Evolutionary conservation across 2,329 filamentous ascomycete genomes (phyloP).

Genomic region (Colletotrichum theobromicola): DNA sequence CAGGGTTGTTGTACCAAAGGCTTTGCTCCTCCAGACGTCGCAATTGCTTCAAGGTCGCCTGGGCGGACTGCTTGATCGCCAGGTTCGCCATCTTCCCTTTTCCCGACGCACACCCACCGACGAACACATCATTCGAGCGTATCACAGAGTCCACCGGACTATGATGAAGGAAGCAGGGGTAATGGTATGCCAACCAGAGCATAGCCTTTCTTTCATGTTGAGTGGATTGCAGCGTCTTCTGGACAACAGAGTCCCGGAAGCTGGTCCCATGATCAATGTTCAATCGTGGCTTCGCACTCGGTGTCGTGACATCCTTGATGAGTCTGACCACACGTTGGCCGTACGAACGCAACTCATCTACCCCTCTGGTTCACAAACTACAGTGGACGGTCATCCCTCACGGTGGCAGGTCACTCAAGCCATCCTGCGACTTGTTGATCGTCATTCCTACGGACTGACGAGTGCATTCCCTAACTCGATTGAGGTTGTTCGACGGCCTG

Average conservation of each 20-base stretch:
- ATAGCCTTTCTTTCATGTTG: constrained; percentile 69
- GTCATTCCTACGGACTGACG: constrained; percentile 41
- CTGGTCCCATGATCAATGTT: constrained; percentile 51
- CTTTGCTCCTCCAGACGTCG: constrained; percentile 62
- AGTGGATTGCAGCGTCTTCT: constrained; percentile 63
- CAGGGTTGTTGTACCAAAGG: constrained; percentile 60
- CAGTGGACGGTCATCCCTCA: constrained; percentile 57
- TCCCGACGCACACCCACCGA: constrained; percentile 52
- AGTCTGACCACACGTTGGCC: constrained; percentile 62
- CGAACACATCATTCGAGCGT: constrained; percentile 35
- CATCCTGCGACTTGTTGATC: constrained; percentile 44
- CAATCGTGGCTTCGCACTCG: constrained; percentile 54
- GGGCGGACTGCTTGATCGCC: constrained; percentile 58
- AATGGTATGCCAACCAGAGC: constrained; percentile 66
- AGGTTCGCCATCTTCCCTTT: constrained; percentile 62
- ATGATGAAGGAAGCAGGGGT: constrained; percentile 52
- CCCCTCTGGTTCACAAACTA: constrained; percentile 52
- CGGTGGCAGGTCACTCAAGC: constrained; percentile 53
- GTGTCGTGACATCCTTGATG: constrained; percentile 68
- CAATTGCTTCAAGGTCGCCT: constrained; percentile 60
- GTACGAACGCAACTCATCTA: constrained; percentile 64
- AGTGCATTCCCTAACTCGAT: constrained; percentile 44
- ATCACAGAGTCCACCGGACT: constrained; percentile 41
- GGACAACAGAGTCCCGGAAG: constrained; percentile 46
- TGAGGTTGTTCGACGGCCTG: constrained; percentile 46